Evolutionary conservation across 192 early-diverging fungal genomes (phyloP).

Genomic region (Gryganskiella cystojenkinii): DNA sequence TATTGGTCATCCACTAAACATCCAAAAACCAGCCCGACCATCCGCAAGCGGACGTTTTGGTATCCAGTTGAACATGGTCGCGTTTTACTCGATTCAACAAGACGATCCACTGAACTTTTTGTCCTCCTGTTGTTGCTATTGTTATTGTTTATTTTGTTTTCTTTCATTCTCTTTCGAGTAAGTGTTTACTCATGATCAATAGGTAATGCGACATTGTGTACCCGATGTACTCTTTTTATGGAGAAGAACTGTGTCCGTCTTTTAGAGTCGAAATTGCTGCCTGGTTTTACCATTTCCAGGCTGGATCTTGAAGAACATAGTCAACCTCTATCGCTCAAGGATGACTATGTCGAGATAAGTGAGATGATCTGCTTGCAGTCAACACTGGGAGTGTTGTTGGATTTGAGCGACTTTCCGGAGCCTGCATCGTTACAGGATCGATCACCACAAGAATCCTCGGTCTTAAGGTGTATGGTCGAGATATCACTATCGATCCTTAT

Average conservation of each 20-base stretch:
- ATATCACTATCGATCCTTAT: background rate
- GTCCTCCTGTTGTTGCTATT: no score
- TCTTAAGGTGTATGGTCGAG: background rate
- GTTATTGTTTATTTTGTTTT: no score
- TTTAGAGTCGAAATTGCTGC: background rate
- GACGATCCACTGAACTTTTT: no score
- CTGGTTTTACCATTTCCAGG: background rate
- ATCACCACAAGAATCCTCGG: background rate
- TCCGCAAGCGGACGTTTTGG: no score
- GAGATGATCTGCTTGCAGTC: slow-evolving; percentile 4
- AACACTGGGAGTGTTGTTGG: background rate
- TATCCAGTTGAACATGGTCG: no score
- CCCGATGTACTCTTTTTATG: no score
- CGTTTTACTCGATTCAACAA: no score
- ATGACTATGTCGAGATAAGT: slow-evolving; percentile 1
- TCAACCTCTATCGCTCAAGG: background rate
- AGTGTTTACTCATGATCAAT: no score
- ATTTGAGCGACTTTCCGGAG: slow-evolving; percentile 11
- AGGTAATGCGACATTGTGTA: no score
- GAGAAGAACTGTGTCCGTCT: background rate
- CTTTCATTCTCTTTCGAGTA: no score
- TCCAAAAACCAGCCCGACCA: no score
- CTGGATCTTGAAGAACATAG: background rate
- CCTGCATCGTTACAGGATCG: slow-evolving; percentile 1
- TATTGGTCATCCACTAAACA: no score